Conservation (phyloP, 441 rosid genomes). For the Adansonia gregorii region DNA sequence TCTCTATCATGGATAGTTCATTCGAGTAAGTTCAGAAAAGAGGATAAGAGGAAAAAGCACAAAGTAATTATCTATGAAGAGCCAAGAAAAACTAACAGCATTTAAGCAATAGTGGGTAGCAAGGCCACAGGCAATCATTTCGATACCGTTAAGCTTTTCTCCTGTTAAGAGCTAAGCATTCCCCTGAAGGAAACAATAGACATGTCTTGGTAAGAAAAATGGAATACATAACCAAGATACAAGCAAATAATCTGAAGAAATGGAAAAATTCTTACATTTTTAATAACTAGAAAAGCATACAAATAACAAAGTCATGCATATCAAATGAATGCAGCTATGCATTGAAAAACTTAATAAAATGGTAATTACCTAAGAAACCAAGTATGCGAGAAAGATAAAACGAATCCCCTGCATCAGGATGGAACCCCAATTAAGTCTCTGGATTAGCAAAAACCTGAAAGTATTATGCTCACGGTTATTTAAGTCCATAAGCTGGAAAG, state of each 20-base stretch:
- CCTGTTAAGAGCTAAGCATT: conserved; percentile 89
- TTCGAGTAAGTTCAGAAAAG: conserved; percentile 18
- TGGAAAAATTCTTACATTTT: background rate
- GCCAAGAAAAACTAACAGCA: conserved; percentile 49
- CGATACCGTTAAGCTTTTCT: conserved; percentile 78
- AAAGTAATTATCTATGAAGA: conserved; percentile 25
- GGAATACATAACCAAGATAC: background rate
- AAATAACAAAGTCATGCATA: background rate
- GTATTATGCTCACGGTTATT: conserved; percentile 12
- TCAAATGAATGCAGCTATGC: background rate
- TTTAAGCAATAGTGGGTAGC: conserved; percentile 82
- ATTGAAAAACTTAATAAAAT: conserved; percentile 6
- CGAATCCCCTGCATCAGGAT: conserved; percentile 96
- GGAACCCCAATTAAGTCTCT: conserved; percentile 88
- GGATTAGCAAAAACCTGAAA: conserved; percentile 79
- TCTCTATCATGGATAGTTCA: conserved; percentile 51
- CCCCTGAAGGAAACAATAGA: conserved; percentile 50
- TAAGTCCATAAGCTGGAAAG: conserved; percentile 11
- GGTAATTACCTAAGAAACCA: conserved; percentile 73
- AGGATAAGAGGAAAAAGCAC: conserved; percentile 19
- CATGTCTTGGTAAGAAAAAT: conserved; percentile 9
- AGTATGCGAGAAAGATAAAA: conserved; percentile 89
- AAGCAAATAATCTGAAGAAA: background rate
- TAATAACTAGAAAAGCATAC: conserved; percentile 24
- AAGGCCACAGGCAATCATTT: conserved; percentile 91